Conservation (phyloP, 2,329 filamentous ascomycete species). For the Aspergillus neotritici region DNA sequence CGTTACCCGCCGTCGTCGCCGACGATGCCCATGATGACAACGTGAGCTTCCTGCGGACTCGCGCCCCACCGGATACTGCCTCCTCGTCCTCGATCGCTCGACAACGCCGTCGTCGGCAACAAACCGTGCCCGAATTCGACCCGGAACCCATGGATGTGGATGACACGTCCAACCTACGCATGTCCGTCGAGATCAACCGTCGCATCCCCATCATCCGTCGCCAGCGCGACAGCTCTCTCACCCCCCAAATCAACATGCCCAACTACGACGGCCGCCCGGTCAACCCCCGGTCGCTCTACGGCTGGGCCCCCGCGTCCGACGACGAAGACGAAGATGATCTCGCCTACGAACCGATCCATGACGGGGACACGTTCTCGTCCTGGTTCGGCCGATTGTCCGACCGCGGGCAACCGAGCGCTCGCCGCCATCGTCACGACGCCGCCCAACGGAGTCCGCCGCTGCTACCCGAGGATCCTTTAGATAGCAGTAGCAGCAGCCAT, state of each 20-base stretch:
- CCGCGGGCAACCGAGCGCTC: conserved; percentile 16
- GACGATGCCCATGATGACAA: conserved; percentile 47
- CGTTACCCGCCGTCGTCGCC: conserved; percentile 43
- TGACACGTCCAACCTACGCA: conserved; percentile 23
- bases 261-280: conserved; percentile 53
- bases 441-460: conserved; percentile 15
- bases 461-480: conserved; percentile 17
- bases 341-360: conserved; percentile 26
- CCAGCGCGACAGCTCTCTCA: conserved; percentile 39
- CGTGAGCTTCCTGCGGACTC: conserved; percentile 46
- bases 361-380: conserved; percentile 21
- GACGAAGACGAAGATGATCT: conserved; percentile 29
- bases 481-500: conserved; percentile 13
- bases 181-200: conserved; percentile 39
- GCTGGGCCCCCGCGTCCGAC: conserved; percentile 52
- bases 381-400: conserved; percentile 26
- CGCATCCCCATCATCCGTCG: conserved; percentile 35
- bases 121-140: conserved; percentile 21
- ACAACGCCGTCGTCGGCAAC: conserved; percentile 29
- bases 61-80: conserved; percentile 24
- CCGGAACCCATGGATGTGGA: conserved; percentile 35
- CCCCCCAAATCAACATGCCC: conserved; percentile 32
- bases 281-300: conserved; percentile 52
- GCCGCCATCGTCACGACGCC: conserved; percentile 23
- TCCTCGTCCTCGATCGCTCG: conserved; percentile 25